phyloP scores from a whole-genome alignment of 192 early-diverging fungal genomes.

The Coemansia sp. region DNA sequence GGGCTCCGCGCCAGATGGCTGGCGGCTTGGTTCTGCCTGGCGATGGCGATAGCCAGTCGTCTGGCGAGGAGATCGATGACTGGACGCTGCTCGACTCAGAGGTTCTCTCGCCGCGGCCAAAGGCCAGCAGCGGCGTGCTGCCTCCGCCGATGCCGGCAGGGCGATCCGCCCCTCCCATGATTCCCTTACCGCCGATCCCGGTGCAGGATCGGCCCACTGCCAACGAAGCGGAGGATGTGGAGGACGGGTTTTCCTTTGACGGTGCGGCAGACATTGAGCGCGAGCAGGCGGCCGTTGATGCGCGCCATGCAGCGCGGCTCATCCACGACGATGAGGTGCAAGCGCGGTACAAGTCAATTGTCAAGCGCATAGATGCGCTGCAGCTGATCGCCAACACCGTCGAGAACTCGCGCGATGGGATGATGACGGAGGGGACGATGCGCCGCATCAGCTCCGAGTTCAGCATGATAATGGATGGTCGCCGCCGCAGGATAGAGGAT shows the following conservation, averaged over 20 bases:
- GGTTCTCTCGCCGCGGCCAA: neutral
- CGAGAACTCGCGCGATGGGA: constrained; percentile 51
- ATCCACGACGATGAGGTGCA: constrained; percentile 3
- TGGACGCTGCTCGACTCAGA: constrained; percentile 46
- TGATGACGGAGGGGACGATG: constrained; percentile 33
- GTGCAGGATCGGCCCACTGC: too few species aligned
- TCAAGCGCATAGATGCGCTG: constrained; percentile 36
- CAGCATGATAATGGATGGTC: constrained; percentile 34
- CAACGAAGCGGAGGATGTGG: constrained; percentile 11
- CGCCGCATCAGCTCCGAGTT: constrained; percentile 52
- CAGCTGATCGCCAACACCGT: constrained; percentile 52
- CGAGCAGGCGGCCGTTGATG: constrained; percentile 37
- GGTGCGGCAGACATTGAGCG: constrained; percentile 50
- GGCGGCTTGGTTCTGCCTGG: neutral
- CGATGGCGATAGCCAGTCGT: neutral
- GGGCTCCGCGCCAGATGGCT: constrained; percentile 9
- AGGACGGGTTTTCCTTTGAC: constrained; percentile 45
- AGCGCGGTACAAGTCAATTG: constrained; percentile 25
- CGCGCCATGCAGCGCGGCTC: constrained; percentile 3
- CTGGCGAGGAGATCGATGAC: constrained; percentile 18
- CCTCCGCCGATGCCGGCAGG: too few species aligned
- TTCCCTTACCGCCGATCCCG: constrained; percentile 12
- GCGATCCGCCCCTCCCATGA: neutral
- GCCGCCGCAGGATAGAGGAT: constrained; percentile 20
- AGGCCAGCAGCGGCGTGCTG: neutral